These are phyloP conservation scores for Pseudozyma sp. DNA, from an alignment of 1,284 basidiomycete species.

Conservation along the genomic window DNA sequence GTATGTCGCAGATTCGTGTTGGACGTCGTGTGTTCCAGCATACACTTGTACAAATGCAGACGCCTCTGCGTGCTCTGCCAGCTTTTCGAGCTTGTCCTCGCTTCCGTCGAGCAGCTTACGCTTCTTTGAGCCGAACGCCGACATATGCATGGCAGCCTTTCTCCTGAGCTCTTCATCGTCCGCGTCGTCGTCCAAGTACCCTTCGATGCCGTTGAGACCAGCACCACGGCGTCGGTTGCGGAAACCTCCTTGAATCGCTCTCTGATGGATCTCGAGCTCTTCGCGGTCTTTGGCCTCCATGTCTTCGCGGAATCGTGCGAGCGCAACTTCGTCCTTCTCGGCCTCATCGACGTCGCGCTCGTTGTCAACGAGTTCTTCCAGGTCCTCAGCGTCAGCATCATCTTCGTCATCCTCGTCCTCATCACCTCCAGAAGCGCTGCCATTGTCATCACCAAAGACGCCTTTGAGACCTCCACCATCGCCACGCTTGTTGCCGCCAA, in stretches of 20 bases:
- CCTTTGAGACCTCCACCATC: slow-evolving; percentile 60
- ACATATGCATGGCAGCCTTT: slow-evolving; percentile 28
- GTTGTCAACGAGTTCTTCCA: slow-evolving; percentile 63
- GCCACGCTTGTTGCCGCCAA: slow-evolving; percentile 28
- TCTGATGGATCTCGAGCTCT: slow-evolving; percentile 56
- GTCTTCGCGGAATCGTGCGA: slow-evolving; percentile 52
- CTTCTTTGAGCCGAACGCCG: slow-evolving; percentile 43
- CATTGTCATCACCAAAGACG: slow-evolving; percentile 56
- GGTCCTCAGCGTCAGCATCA: slow-evolving; percentile 58
- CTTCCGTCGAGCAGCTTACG: slow-evolving; percentile 52
- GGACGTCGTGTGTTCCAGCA: slow-evolving; percentile 45
- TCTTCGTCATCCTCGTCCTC: slow-evolving; percentile 57
- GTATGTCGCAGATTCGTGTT: slow-evolving; percentile 52
- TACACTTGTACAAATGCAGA: slow-evolving; percentile 53
- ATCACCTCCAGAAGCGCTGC: slow-evolving; percentile 18
- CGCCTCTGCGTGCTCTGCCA: slow-evolving; percentile 57
- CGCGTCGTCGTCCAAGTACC: slow-evolving; percentile 63
- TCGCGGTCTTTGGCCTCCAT: slow-evolving; percentile 58
- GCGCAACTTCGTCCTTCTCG: slow-evolving; percentile 57
- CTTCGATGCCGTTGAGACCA: slow-evolving; percentile 49
- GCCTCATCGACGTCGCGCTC: slow-evolving; percentile 61
- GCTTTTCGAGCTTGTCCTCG: slow-evolving; percentile 58
- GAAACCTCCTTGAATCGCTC: slow-evolving; percentile 54
- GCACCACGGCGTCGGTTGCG: slow-evolving; percentile 46
- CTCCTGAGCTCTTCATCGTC: slow-evolving; percentile 60